Evolutionary conservation across 2,329 filamentous ascomycete genomes (phyloP).

Genomic region (Ascochyta viciae-villosae): DNA sequence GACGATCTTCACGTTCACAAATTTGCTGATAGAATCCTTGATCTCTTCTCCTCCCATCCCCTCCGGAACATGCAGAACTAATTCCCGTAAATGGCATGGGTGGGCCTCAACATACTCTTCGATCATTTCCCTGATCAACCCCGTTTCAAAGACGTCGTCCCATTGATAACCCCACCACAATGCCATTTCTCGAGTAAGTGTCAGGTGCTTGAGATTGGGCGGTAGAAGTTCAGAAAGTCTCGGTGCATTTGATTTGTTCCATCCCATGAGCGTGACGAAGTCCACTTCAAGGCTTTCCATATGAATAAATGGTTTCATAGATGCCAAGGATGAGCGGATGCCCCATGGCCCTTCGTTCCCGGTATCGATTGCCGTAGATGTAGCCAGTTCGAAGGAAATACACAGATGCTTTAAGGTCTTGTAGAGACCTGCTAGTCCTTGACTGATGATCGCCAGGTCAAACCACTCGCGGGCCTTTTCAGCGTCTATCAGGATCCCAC

Average conservation of each 20-base stretch:
- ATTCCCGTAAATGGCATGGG: background rate
- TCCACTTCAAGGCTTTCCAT: background rate
- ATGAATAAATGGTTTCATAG: background rate
- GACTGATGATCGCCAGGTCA: background rate
- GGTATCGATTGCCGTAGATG: background rate
- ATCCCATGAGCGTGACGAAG: too few relatives aligned
- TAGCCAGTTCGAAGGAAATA: background rate
- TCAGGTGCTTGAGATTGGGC: background rate
- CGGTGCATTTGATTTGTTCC: too few relatives aligned
- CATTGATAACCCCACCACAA: conserved; percentile 2
- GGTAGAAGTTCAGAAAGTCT: background rate
- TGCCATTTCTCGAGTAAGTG: conserved; percentile 1
- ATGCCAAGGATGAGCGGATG: background rate
- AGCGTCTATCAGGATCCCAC: background rate
- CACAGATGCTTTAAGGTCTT: background rate
- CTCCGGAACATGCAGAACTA: background rate
- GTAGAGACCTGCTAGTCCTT: background rate
- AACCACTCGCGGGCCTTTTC: conserved; percentile 2
- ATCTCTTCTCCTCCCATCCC: background rate
- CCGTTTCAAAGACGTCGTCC: conserved; percentile 1
- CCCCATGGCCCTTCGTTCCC: conserved; percentile 1
- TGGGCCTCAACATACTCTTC: background rate
- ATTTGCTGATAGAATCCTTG: background rate
- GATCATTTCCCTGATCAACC: background rate
- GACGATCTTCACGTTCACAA: too few relatives aligned